phyloP scores from a whole-genome alignment of 2,329 filamentous ascomycete genomes.

The Byssoonygena ceratinophila region DNA sequence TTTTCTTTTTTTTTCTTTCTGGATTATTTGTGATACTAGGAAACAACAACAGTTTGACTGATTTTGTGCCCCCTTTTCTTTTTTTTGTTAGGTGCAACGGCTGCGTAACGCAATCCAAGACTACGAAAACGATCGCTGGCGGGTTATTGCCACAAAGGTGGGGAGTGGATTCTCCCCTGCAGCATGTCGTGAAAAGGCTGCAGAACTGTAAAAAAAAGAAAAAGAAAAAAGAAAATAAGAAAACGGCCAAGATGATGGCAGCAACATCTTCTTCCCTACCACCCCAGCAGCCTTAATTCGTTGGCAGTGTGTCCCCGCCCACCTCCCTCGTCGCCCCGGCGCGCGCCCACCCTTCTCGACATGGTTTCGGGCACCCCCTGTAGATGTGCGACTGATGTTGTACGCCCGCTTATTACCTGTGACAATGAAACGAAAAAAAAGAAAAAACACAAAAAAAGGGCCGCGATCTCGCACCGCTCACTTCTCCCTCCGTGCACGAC shows the following conservation, averaged over 20 bases:
- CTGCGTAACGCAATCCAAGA: slow-evolving; percentile 33
- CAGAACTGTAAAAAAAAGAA: slow-evolving; percentile 43
- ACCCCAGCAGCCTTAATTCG: background rate
- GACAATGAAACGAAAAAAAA: slow-evolving; percentile 2
- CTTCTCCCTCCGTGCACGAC: background rate
- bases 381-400: slow-evolving; percentile 15
- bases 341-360: background rate
- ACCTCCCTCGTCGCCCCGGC: no score
- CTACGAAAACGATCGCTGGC: slow-evolving; percentile 64
- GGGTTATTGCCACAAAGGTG: slow-evolving; percentile 81
- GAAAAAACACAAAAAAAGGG: background rate
- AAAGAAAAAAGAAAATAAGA: no score
- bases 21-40: background rate
- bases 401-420: slow-evolving; percentile 8
- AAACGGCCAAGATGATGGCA: no score
- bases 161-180: slow-evolving; percentile 79
- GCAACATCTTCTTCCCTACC: background rate
- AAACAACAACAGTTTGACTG: slow-evolving; percentile 1
- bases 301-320: background rate
- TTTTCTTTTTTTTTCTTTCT: background rate
- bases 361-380: slow-evolving; percentile 7
- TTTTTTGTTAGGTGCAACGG: slow-evolving; percentile 26
- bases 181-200: slow-evolving; percentile 72
- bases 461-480: background rate
- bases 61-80: slow-evolving; percentile 8